phyloP scores from a whole-genome alignment of 306 rosid genomes.

The Vicia villosa region DNA sequence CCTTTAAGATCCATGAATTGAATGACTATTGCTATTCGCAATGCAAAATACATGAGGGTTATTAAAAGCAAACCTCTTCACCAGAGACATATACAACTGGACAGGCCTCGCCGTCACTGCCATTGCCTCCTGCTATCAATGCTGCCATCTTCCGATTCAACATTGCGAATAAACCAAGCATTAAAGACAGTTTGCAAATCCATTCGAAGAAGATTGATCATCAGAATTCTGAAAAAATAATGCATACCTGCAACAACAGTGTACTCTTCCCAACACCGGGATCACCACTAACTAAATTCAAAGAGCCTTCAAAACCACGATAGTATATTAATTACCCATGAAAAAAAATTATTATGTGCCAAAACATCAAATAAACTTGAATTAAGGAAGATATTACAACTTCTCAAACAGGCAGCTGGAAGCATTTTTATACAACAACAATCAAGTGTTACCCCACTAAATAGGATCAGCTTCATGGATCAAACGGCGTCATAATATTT shows the following conservation, averaged over 20 bases:
- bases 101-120: constrained; percentile 44
- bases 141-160: constrained; percentile 70
- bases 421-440: background rate
- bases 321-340: constrained; percentile 31
- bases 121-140: constrained; percentile 61
- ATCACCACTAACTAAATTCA: constrained; percentile 88
- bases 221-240: constrained; percentile 16
- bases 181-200: background rate
- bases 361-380: constrained; percentile 28
- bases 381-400: background rate
- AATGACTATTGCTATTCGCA: constrained; percentile 14
- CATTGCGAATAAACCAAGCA: constrained; percentile 28
- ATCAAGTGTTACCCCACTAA: background rate
- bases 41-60: constrained; percentile 1
- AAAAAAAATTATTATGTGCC: constrained; percentile 3
- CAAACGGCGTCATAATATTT: background rate
- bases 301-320: constrained; percentile 70
- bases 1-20: constrained; percentile 24
- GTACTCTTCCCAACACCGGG: constrained; percentile 99
- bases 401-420: constrained; percentile 14
- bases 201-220: constrained; percentile 19
- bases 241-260: constrained; percentile 77
- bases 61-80: constrained; percentile 77
- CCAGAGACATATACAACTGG: constrained; percentile 88
- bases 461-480: background rate